Base-by-base conservation (phyloP, 257 asterid genomes). In the Mitragyna speciosa region DNA sequence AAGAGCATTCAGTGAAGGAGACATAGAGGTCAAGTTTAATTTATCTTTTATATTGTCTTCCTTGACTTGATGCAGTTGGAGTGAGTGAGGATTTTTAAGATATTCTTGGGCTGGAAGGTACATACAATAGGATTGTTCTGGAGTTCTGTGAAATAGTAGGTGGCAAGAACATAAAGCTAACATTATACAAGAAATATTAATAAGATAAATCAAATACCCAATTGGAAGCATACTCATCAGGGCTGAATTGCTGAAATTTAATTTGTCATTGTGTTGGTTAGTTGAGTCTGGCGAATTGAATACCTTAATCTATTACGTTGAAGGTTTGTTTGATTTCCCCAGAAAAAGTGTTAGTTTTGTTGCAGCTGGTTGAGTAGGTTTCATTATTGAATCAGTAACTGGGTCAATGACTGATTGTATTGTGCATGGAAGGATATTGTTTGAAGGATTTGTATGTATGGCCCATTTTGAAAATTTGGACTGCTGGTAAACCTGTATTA, bases 1-100 rank as follows among this genome's bases (percentile, higher is more conserved):
- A 65, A 89, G 99, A 84, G 91, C 99, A 10, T 92, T 80, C 82
- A 95, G 99, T 64, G 99, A 95, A 65, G 99, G 99, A 80, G 99
- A 95, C 83, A 89, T 95, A 74, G 88, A 95, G 99, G 99, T 95
- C 80, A 69, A 77, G 52, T 83, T 85, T 81, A 79, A 74, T 67
- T 59, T 72, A 71, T 82, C 69, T 75, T 22, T 54, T 81, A 45
- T 77, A 31, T 80, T 79, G 79, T 65, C 72, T 79, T 26, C 15
- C 39, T 41, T 20, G 49, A 17, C 75, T 45, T 58, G 15, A 19
- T 75, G 65, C 7, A 73, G 65, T 70, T 52, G 31, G 45, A 56
- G 66, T 49, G 67, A 30, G n/a, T 66, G 76, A 45, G 73, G 47
- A 39, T 59, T 69, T 78, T 14, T 77, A 12, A 39, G 41, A 39